Evolutionary conservation across 2,329 filamentous ascomycete genomes (phyloP).

Genomic region (Colletotrichum tanaceti): DNA sequence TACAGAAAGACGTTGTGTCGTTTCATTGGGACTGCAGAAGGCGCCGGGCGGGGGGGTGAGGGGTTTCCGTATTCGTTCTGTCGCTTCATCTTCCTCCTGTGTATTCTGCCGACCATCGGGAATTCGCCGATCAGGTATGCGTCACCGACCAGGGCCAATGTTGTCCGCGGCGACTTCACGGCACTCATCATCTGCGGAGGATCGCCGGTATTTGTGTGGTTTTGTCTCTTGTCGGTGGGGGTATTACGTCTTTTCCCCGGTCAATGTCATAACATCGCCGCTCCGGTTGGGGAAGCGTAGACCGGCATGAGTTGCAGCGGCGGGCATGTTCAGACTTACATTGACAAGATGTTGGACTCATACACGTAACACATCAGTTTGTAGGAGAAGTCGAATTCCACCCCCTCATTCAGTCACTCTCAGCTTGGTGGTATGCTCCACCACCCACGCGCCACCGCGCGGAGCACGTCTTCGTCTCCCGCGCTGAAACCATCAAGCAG

Average conservation of each 20-base stretch:
- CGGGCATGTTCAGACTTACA: not conserved
- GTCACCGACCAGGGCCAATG: not conserved
- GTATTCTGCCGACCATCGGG: not conserved
- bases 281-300: not conserved
- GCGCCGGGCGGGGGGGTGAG: not conserved
- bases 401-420: not conserved
- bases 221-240: not conserved
- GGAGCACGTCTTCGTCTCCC: constrained; percentile 30
- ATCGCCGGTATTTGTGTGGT: not conserved
- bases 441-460: not conserved
- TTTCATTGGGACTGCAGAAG: no score
- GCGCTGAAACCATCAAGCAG: constrained; percentile 27
- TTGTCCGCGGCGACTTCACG: not conserved
- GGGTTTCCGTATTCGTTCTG: not conserved
- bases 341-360: not conserved
- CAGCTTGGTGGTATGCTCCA: constrained; percentile 1
- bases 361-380: not conserved
- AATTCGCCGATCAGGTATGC: not conserved
- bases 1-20: not conserved
- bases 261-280: constrained; percentile 24
- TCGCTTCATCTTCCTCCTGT: not conserved
- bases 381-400: not conserved
- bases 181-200: not conserved
- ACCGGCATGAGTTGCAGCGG: not conserved
- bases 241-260: constrained; percentile 30